Evolutionary conservation across 176 grass and related monocot genomes (phyloP).

Genomic region (Avena insularis): DNA sequence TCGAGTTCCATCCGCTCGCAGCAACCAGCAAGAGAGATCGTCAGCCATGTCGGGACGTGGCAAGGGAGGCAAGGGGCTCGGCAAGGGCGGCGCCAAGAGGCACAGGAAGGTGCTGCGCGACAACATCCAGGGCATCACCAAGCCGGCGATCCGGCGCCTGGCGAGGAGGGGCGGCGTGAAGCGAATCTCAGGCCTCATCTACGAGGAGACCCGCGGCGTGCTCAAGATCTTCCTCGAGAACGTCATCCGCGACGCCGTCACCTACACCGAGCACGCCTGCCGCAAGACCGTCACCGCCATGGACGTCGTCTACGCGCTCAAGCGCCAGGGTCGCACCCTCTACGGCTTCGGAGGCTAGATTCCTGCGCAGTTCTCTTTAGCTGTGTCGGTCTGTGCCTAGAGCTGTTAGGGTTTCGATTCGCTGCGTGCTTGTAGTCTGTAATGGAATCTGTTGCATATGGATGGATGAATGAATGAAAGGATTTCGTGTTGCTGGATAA

Average conservation of each 20-base stretch:
- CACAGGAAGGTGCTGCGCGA: conserved; percentile 53
- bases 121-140: conserved; percentile 68
- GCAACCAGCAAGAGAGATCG: no score
- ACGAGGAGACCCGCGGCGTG: conserved; percentile 87
- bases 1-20: no score
- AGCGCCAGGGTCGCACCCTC: conserved; percentile 87
- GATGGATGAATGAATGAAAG: neutral
- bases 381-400: neutral
- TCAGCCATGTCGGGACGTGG: conserved; percentile 36
- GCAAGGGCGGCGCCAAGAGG: conserved; percentile 50
- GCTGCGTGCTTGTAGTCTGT: neutral
- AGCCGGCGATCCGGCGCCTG: conserved; percentile 49
- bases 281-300: conserved; percentile 91
- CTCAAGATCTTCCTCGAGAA: conserved; percentile 99
- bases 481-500: no score
- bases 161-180: conserved; percentile 39
- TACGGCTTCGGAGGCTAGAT: conserved; percentile 71
- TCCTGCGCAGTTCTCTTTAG: neutral
- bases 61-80: neutral
- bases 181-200: conserved; percentile 60
- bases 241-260: conserved; percentile 86
- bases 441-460: neutral
- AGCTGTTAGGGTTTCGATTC: neutral
- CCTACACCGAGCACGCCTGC: conserved; percentile 84
- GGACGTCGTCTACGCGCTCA: conserved; percentile 89